These are phyloP conservation scores for Hansenula sp. DNA, from an alignment of 1,139 yeast species.

Conservation along the genomic window DNA sequence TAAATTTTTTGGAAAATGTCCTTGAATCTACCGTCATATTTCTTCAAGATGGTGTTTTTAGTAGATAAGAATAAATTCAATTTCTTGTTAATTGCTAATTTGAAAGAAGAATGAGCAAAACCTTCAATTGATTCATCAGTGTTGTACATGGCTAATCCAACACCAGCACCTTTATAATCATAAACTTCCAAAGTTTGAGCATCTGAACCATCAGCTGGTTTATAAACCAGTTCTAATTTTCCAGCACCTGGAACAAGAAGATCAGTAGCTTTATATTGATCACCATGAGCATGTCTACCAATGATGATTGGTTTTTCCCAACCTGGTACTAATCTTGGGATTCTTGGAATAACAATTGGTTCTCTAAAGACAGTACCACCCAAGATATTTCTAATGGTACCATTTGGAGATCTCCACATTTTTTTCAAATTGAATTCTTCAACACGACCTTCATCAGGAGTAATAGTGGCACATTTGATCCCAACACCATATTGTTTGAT, in stretches of 20 bases:
- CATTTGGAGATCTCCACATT: conserved; percentile 98
- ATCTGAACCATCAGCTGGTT: conserved; percentile 66
- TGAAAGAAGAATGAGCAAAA: conserved; percentile 90
- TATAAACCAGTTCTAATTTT: conserved; percentile 70
- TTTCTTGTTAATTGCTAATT: conserved; percentile 74
- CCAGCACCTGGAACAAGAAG: conserved; percentile 78
- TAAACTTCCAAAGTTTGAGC: conserved; percentile 58
- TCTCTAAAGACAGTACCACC: conserved; percentile 98
- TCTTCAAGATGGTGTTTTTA: conserved; percentile 90
- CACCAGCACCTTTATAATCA: conserved; percentile 76
- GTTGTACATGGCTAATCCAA: conserved; percentile 91
- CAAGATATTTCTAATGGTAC: conserved; percentile 89
- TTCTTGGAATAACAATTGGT: conserved; percentile 85
- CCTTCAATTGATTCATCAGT: conserved; percentile 87
- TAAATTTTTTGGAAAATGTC: conserved; percentile 85
- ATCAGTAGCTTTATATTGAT: conserved; percentile 94
- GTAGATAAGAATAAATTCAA: conserved; percentile 83
- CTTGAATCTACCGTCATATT: conserved; percentile 92
- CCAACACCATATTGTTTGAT: conserved; percentile 88
- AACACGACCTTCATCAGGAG: conserved; percentile 97
- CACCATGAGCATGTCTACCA: conserved; percentile 97
- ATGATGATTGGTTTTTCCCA: conserved; percentile 96
- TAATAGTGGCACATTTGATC: conserved; percentile 94
- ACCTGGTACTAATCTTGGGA: conserved; percentile 86
- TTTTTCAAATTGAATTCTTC: conserved; percentile 84